Base-by-base conservation (phyloP, 352 stramenopile genomes). In the Phytophthora idaei region DNA sequence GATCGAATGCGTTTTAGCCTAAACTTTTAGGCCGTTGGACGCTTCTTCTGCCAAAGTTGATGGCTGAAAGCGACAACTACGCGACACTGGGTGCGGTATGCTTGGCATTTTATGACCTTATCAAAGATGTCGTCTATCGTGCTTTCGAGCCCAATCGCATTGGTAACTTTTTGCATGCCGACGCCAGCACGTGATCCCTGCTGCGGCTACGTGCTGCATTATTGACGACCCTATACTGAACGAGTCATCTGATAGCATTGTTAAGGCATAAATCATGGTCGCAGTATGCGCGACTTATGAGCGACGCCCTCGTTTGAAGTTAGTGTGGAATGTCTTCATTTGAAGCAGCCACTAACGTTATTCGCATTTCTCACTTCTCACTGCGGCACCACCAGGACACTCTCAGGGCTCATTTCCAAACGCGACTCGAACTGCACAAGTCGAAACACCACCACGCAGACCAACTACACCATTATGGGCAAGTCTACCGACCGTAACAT, bases 41-140 rank as follows among this genome's bases (percentile, higher is more conserved):
- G 45, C 45, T 31, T 63, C 41, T 31, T 42, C 42, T 34, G 44
- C 39, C 44, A 42, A 29, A 14, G 5, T 46, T 52, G 54, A 57
- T 61, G 54, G 54, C 58, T 65, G 58, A 65, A 54, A 52, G 29
- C 14, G 47, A 65, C 58, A 65, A 44, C 27, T 59, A 48, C 34
- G 41, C 54, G 42, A 60, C 37, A 50, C n/a, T 17, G 36, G 12
- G 12, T n/a, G 36, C 36, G 12, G 36, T 17, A 42, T n/a, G 36
- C n/a, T 42, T 42, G 36, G 36, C 9, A 42, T 17, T 42, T 4
- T 34, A 4, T 8, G 7, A 7, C 4, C 29, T 34, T 34, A 4
- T 34, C 29, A 34, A 21, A 21, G 21, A 21, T 21, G 21, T 21
- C 21, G 21, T 21, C 21, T 21, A 21, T 21, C 21, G 21, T 21